Evolutionary conservation across 2,329 filamentous ascomycete genomes (phyloP).

Genomic region (Fusarium buharicum): DNA sequence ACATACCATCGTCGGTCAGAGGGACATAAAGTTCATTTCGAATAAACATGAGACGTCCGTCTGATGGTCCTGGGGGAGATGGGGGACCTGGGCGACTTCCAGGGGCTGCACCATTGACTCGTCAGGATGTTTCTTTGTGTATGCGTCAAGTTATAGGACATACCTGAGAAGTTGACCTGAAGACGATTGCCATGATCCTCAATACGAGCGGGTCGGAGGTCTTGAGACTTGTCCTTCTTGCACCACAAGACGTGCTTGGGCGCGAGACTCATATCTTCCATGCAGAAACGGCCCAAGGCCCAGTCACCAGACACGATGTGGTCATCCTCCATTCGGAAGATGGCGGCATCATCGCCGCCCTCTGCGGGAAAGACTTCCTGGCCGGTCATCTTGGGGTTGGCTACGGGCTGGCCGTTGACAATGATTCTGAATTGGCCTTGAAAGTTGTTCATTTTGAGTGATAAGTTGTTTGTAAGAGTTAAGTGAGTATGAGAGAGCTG

Average conservation of each 20-base stretch:
- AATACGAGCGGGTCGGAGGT: background rate
- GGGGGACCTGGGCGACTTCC: no score
- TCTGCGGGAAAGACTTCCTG: constrained; percentile 10
- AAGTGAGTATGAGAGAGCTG: background rate
- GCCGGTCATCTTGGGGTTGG: background rate
- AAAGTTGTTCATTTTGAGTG: constrained; percentile 4
- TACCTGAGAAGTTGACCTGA: constrained; percentile 17
- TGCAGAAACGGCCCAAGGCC: constrained; percentile 3
- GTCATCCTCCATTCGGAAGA: constrained; percentile 11
- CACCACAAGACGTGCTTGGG: constrained; percentile 23
- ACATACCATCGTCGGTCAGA: background rate
- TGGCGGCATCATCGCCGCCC: background rate
- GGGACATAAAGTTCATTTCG: background rate
- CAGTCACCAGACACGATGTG: constrained; percentile 4
- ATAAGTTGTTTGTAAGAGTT: background rate
- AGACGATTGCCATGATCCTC: background rate
- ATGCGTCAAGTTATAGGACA: fast-evolving
- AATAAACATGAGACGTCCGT: background rate
- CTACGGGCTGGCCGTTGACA: constrained; percentile 17
- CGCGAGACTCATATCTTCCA: constrained; percentile 9
- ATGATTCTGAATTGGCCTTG: constrained; percentile 10
- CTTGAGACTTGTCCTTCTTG: fast-evolving
- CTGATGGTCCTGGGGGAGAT: background rate
- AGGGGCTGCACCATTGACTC: background rate
- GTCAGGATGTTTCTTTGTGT: background rate